Base-by-base conservation (phyloP, 108 stramenopile genomes). In the Stephanodiscus triporus region DNA sequence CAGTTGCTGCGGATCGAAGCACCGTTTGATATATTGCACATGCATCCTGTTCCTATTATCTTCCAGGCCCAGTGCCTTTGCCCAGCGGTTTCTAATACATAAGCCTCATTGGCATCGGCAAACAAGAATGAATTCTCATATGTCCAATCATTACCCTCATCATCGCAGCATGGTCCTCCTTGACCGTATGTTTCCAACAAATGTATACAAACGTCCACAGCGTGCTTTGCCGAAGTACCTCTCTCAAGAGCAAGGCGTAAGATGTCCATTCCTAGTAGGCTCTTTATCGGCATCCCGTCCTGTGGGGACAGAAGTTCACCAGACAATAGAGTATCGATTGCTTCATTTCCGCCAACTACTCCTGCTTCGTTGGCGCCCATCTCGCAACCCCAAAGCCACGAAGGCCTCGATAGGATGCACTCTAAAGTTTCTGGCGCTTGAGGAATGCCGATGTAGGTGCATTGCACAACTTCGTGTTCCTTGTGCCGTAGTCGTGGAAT, bases 61-160 rank as follows among this genome's bases (percentile, higher is more conserved):
- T 88, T 50, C n/a, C 83, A 83, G 6, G 76, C 85, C 87, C 87
- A 88, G 65, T 86, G 80, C 20, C 72, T 62, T 45, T 54, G 40
- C 13, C 87, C 87, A 6, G 87, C 80, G 17, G 87, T 86, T 61
- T 88, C 87, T 37, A 88, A 50, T 22, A 88, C 60, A 64, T 81
- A 88, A 8, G 79, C 83, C 57, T 88, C 87, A 11, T 60, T 76
- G 9, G 47, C 24, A 72, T 88, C 85, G 14, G 73, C 82, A 79
- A 88, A 84, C 26, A 88, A 42, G 57, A 79, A 88, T 2, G 87
- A 86, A 60, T 86, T 88, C 55, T 88, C 83, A 49, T 88, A 88
- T 2, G 76, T 75, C 32, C 32, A 34, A 14, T 54, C 61, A 6
- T 67, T 68, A 70, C 86, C 85, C 16, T 82, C 71, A 40, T 88